Evolutionary conservation across 1,139 yeast species (phyloP), one percentile per base, ranked within the genome.

Genomic region (Blastobotrys malaysiensis): DNA sequence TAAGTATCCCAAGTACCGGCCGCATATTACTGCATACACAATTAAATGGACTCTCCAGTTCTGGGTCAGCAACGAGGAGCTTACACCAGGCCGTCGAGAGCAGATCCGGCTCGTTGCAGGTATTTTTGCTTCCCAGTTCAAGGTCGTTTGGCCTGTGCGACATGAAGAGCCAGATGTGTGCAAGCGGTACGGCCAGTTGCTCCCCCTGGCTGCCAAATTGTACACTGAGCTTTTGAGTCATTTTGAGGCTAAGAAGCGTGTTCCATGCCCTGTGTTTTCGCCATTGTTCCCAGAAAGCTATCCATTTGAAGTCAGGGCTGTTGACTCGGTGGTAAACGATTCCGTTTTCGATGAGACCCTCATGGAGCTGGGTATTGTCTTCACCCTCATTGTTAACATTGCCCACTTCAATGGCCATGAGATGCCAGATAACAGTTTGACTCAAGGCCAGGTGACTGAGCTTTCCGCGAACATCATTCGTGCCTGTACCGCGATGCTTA

Each of bases 281-380:
- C 65, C 68, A 20, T 70, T 89, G 43, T 89, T 88, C 73, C 96
- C 95, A 4, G 76, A 77, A 18, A 71, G 73, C 14, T 81, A 79
- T 64, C 96, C 96, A 18, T 84, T 86, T 65, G 73, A 72, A 53
- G 84, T 83, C 46, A 67, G 77, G 46, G 83, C 93, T 1, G 79
- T 87, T 62, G 96, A 88, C 65, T 84, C 95, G 0, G 76, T 84
- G 51, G 88, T 88, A 21, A 81, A 82, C 59, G 88, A 85, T 60
- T 88, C 84, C 60, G 75, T 78, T 1, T 75, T 86, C 59, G 89
- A 85, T 46, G 97, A 89, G 67, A 74, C 87, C 2, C 72, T 89
- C 57, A 75, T 86, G 52, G 97, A 89, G 66, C 66, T 88, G 53
- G 76, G 86, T 18, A 65, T 66, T 57, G 68, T 67, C 5, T 63